Percentiles rank a stretch among this genome's conserved stretches.
These are phyloP conservation scores for Linnemannia hyalina DNA, from an alignment of 192 early-diverging fungal species.

Conservation along the genomic window DNA sequence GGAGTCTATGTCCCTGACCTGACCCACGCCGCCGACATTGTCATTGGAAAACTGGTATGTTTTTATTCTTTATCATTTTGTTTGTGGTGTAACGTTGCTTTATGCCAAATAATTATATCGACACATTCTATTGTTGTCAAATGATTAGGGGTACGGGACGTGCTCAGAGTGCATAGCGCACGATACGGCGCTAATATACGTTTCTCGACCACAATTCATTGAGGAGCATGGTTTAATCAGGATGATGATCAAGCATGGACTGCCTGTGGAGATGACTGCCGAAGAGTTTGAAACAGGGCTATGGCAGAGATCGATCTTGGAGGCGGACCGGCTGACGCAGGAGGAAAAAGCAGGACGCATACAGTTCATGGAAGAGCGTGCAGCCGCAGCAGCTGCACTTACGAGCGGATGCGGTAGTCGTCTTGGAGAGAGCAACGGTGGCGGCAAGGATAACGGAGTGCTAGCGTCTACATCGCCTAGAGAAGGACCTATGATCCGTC, in stretches of 20 bases:
- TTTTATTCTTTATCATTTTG: background rate
- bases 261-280: conserved; percentile 65
- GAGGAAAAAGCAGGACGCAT: conserved; percentile 34
- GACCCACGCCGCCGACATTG: conserved; percentile 68
- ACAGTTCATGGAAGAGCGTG: conserved; percentile 9
- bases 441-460: background rate
- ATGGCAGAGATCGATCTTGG: conserved; percentile 64
- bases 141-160: conserved; percentile 68
- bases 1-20: conserved; percentile 74
- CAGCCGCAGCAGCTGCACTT: background rate
- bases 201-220: conserved; percentile 71
- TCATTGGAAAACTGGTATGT: conserved; percentile 71
- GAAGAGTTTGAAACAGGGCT: conserved; percentile 68
- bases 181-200: conserved; percentile 68
- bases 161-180: conserved; percentile 75
- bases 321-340: conserved; percentile 51
- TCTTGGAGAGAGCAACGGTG: no score
- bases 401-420: background rate
- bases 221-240: conserved; percentile 68
- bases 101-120: background rate
- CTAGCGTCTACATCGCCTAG: background rate
- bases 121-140: background rate
- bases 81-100: background rate
- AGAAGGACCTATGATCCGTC: background rate
- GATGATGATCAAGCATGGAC: conserved; percentile 69